phyloP scores from a whole-genome alignment of 345 rosid genomes.

The Cardiospermum halicacabum region DNA sequence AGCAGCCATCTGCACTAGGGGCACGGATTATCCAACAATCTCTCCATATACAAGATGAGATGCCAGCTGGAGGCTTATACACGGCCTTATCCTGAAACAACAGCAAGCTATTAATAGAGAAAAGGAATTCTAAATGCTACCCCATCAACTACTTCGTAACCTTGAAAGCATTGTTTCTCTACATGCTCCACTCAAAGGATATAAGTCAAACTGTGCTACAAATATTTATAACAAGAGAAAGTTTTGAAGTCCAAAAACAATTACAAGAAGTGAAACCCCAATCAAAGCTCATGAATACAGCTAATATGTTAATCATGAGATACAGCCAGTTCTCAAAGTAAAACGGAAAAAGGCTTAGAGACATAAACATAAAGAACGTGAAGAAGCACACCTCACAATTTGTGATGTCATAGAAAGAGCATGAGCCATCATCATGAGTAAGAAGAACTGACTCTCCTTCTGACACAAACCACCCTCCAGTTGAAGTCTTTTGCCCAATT shows the following conservation, averaged over 20 bases:
- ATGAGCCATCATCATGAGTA: conserved; percentile 84
- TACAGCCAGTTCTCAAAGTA: neutral
- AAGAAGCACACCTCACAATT: conserved; percentile 65
- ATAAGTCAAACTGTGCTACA: neutral
- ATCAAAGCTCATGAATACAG: too few relatives aligned
- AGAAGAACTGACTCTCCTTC: conserved; percentile 96
- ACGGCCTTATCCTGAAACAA: conserved; percentile 72
- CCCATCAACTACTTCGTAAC: neutral
- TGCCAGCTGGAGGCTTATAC: conserved; percentile 62
- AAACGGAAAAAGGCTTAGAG: neutral
- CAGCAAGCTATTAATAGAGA: conserved; percentile 7
- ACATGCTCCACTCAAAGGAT: neutral
- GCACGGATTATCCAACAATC: conserved; percentile 99
- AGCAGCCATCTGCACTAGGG: conserved; percentile 84
- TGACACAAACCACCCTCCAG: conserved; percentile 98
- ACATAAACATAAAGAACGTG: neutral
- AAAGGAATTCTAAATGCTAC: neutral
- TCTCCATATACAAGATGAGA: conserved; percentile 73
- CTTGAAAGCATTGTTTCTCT: neutral
- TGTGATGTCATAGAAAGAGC: conserved; percentile 78
- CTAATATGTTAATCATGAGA: too few relatives aligned
- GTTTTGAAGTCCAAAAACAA: neutral
- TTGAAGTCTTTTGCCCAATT: conserved; percentile 61
- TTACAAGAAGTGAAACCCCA: neutral
- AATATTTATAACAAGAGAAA: neutral